These are phyloP conservation scores for Austroboletus eburneus DNA, from an alignment of 768 basidiomycete genomes.

Conservation along the genomic window DNA sequence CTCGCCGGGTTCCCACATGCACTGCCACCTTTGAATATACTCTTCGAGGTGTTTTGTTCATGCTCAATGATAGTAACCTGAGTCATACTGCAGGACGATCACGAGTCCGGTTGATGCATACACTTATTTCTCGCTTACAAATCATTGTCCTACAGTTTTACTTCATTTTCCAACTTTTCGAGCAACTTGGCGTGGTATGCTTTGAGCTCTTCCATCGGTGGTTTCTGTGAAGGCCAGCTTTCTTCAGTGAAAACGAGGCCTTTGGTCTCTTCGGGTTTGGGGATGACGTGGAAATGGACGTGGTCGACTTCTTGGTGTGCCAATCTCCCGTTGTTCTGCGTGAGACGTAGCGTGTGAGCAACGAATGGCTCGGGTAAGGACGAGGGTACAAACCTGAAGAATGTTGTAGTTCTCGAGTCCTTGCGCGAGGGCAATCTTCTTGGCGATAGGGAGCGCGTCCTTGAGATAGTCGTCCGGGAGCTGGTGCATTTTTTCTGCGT, in stretches of 20 bases:
- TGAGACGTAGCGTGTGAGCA: not conserved
- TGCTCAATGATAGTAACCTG: no score
- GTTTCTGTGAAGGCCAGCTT: conserved; percentile 48
- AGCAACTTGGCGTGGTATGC: conserved; percentile 17
- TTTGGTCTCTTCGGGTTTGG: conserved; percentile 68
- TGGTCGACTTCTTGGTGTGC: conserved; percentile 76
- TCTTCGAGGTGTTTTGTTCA: no score
- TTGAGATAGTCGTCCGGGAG: conserved; percentile 80
- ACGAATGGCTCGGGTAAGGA: not conserved
- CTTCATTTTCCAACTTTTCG: conserved; percentile 11
- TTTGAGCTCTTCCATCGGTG: conserved; percentile 21
- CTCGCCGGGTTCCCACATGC: no score
- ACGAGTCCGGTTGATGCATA: no score
- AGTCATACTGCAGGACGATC: no score
- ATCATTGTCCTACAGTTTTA: conserved; percentile 13
- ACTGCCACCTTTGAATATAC: no score
- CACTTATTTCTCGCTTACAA: not conserved
- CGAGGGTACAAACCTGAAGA: conserved; percentile 49
- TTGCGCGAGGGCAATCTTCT: conserved; percentile 81
- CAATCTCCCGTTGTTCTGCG: conserved; percentile 63
- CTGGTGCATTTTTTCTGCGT: conserved; percentile 81
- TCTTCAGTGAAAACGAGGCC: conserved; percentile 61
- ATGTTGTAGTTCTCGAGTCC: conserved; percentile 82
- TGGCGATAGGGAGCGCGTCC: conserved; percentile 76
- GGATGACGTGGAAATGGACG: conserved; percentile 93